Evolutionary conservation across 2,329 filamentous ascomycete genomes (phyloP), one percentile per base, ranked within the genome.

Genomic region (Davidsoniella neocaledoniae): DNA sequence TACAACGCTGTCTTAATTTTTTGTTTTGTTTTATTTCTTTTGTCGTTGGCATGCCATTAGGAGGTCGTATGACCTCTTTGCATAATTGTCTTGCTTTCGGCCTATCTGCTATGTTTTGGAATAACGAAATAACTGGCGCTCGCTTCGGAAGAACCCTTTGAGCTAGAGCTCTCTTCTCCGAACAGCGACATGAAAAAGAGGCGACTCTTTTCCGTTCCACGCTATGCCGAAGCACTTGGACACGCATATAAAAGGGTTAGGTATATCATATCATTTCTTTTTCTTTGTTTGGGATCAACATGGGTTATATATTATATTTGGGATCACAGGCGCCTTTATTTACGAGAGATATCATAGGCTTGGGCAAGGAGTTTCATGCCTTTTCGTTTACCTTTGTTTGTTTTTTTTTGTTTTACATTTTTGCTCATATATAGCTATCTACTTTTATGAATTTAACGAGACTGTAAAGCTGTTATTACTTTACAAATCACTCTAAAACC

Each of bases 201-300:
- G 47, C 43, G 43, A 53, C 51, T 53, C 51, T 53, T 53, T 53
- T 47, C 36, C 47, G 47, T 53, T 53, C 51, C 51, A 53, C 47
- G 51, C 51, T 53, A 49, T 53, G 51, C 51, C 51, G 51, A 53
- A 53, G 51, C 51, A 53, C 51, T 53, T 53, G 51, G 51, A 53
- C 29, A 53, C 47, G 39, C 33, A 42, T 17, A 50, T 43, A 53
- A 46, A 46, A 46, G 43, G 48, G 47, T 47, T 47, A 40, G 49
- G 43, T 50, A 46, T 46, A 33, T 47, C 39, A 38, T 43, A n/a
- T 33, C 33, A 14, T 50, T 16, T 46, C 38, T 46, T 50, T 46
- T 50, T 50, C 43, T 50, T 49, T 43, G 19, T 33, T 33, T 33
- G 29, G 29, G 29, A 33, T 33, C 29, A 33, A 33, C 29, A 17